Base-by-base conservation (phyloP, 768 basidiomycete species). In the Dioszegia crocea region DNA sequence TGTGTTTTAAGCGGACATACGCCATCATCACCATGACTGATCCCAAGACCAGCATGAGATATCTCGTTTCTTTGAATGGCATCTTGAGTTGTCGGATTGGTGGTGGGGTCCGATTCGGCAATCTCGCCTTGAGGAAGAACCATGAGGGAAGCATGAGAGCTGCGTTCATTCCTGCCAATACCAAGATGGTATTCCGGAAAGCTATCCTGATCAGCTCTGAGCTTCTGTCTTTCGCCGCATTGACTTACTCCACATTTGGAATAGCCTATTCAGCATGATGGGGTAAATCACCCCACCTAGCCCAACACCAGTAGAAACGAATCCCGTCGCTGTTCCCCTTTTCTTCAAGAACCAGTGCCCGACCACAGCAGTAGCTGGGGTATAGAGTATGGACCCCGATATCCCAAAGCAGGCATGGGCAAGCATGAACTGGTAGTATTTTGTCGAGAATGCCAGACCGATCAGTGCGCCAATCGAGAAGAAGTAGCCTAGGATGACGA, bases 341-440 rank as follows among this genome's bases (percentile, higher is more conserved):
- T 62, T 60, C 27, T 64, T 59, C 52, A 72, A 54, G 59, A 76
- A 76, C 74, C 74, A 76, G 31, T 76, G 74, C 2, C 70, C 70
- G 3, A 64, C 65, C 21, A 72, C 67, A 5, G 74, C 72, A 10
- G 68, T 74, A 4, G 68, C 62, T 3, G 74, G 72, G 0, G 70
- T 63, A 43, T 71, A 76, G 14, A 73, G 46, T 19, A 67, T 41
- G 1, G 68, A 63, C 0, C 68, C 72, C 2, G 67, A 67, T 10
- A 69, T 60, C 12, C 74, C 74, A 39, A 68, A 76, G 4, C 67
- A 57, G 21, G 63, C 47, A 33, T 73, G 72, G 3, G 70, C 70
- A n/a, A 76, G 68, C 19, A 76, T 52, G 60, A 76, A 72, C 38
- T 76, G 74, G 41, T 68, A 76, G 59, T 68, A 76, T 46, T 62